Percentiles rank a stretch among this genome's conserved stretches.
These are phyloP conservation scores for Lentithecium fluviatile DNA, from an alignment of 495 filamentous ascomycete genomes.

Conservation along the genomic window DNA sequence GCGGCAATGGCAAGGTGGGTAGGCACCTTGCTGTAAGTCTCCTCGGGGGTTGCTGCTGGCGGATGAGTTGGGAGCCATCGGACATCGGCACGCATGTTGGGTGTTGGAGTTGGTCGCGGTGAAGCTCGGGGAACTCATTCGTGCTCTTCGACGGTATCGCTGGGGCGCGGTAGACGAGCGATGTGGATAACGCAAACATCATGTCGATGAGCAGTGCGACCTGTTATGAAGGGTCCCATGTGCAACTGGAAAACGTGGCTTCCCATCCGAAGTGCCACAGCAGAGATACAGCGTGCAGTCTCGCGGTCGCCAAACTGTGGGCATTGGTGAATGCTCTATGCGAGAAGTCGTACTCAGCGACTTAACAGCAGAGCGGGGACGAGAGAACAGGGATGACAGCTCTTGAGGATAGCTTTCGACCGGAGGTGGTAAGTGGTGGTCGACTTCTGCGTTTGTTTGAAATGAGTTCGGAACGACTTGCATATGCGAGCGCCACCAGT, in stretches of 20 bases:
- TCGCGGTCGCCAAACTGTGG: neutral
- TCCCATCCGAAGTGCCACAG: neutral
- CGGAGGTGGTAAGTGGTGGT: no score
- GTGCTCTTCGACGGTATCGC: neutral
- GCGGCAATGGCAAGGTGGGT: slow-evolving; percentile 10
- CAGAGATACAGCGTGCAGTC: neutral
- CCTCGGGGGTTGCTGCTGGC: neutral
- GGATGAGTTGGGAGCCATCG: neutral
- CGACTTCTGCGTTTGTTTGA: no score
- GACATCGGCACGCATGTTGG: neutral
- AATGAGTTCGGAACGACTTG: neutral
- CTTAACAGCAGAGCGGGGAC: neutral
- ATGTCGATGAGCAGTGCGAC: neutral
- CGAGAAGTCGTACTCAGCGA: neutral
- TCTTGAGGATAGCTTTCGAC: neutral
- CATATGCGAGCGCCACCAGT: slow-evolving; percentile 6
- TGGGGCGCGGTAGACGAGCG: neutral
- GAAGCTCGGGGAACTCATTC: neutral
- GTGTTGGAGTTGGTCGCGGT: no score
- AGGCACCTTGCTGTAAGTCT: slow-evolving; percentile 5
- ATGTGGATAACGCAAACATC: neutral
- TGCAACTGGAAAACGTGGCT: slow-evolving; percentile 8
- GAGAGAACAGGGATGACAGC: neutral
- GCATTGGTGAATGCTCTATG: neutral
- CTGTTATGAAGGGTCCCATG: neutral